Base-by-base conservation (phyloP, 2,329 filamentous ascomycete genomes). In the Sporothrix luriei region DNA sequence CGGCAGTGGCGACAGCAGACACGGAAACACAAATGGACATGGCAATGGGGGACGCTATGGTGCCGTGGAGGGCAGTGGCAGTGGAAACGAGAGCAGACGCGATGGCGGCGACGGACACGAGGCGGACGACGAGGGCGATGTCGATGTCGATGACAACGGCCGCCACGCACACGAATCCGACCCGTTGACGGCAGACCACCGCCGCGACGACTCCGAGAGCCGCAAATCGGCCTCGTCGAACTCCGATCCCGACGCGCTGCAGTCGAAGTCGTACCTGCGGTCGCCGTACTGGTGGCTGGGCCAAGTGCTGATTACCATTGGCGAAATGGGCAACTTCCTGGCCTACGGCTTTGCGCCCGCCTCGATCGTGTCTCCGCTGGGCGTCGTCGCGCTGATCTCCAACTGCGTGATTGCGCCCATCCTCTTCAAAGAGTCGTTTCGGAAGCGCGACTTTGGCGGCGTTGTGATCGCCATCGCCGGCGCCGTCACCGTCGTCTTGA, bases 281-380 rank as follows among this genome's bases (percentile, higher is more conserved):
- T 97, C 93, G 48, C 93, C 93, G 1, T 97, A 95, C 77, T 99
- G 95, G 95, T 99, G 95, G 95, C 81, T 90, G 43, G 95, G 95
- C 24, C 94, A 98, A 74, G 86, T 96, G 19, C 84, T 99, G 71
- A 99, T 99, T 87, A 93, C 90, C 0, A 82, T 97, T 29, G 95
- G 95, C 70, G 95, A 99, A 81, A 90, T 91, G 77, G 95, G 95
- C 66, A 99, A 99, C 78, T 99, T 99, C 77, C 82, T 99, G 73
- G 95, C 95, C 0, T 99, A 99, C 77, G 95, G 95, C 29, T 99
- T 99, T 78, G 95, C 95, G 40, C 95, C 95, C 3, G 95, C 95
- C 9, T 98, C 95, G 16, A 97, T 99, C 75, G 95, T 99, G 54
- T 97, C 94, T 46, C 95, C 95, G 0, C 84, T 99, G 6, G 95